These are phyloP conservation scores for Xanthoceras sorbifolium DNA, from an alignment of 345 rosid genomes.

Conservation along the genomic window DNA sequence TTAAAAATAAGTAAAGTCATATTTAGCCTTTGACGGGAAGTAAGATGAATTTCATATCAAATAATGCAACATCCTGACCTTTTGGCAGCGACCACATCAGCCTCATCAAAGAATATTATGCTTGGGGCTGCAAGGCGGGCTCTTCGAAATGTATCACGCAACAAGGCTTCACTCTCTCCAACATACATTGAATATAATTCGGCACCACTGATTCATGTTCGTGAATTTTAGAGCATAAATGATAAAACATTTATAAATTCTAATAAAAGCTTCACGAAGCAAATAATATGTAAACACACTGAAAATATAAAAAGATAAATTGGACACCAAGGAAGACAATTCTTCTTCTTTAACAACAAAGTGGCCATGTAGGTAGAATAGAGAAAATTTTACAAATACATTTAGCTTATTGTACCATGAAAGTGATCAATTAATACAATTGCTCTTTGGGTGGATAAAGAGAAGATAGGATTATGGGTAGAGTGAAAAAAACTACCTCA, in stretches of 20 bases:
- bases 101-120: slow-evolving; percentile 94
- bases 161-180: slow-evolving; percentile 96
- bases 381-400: not conserved
- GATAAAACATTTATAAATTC: not conserved
- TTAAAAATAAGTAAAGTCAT: not conserved
- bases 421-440: not conserved
- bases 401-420: not conserved
- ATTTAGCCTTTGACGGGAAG: not conserved
- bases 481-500: not conserved
- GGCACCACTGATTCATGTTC: slow-evolving; percentile 65
- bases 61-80: slow-evolving; percentile 45
- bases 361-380: not conserved
- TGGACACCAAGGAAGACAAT: not conserved
- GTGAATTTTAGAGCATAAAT: not conserved
- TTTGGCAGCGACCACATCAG: slow-evolving; percentile 82
- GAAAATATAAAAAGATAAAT: not conserved
- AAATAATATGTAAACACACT: not conserved
- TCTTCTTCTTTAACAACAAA: not conserved
- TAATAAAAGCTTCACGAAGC: not conserved
- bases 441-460: not conserved
- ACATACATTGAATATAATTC: slow-evolving; percentile 96
- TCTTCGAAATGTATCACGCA: slow-evolving; percentile 82
- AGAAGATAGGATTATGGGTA: not conserved
- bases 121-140: slow-evolving; percentile 95
- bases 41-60: not conserved